Evolutionary conservation across 2,329 filamentous ascomycete genomes (phyloP).

Genomic region (Cyphellophora europaea): DNA sequence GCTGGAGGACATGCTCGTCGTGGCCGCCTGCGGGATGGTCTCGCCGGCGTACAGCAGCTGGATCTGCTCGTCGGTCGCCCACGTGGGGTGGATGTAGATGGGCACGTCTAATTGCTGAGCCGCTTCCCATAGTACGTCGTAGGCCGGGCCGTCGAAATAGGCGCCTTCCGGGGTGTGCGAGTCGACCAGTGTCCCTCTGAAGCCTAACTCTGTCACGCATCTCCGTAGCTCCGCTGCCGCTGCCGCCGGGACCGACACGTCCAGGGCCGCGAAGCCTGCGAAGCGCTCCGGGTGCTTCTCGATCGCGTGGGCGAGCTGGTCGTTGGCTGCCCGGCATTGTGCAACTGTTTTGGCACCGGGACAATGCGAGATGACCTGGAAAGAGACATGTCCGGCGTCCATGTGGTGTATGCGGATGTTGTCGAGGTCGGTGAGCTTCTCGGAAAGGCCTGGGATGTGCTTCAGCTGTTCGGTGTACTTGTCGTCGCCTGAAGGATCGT

Average conservation of each 20-base stretch:
- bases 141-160: conserved; percentile 36
- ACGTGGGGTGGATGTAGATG: conserved; percentile 43
- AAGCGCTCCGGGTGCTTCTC: conserved; percentile 26
- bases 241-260: conserved; percentile 27
- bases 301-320: conserved; percentile 20
- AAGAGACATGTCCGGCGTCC: conserved; percentile 11
- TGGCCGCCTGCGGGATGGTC: conserved; percentile 3
- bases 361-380: conserved; percentile 17
- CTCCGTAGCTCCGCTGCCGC: conserved; percentile 27
- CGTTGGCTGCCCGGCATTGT: conserved; percentile 13
- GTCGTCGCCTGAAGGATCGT: conserved; percentile 1
- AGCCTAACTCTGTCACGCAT: conserved; percentile 34
- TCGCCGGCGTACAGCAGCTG: conserved; percentile 30
- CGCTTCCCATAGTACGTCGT: conserved; percentile 33
- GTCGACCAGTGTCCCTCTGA: conserved; percentile 41
- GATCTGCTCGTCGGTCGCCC: conserved; percentile 28
- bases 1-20: conserved; percentile 7
- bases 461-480: conserved; percentile 13
- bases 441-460: conserved; percentile 9
- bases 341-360: conserved; percentile 12
- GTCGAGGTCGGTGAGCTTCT: conserved; percentile 12
- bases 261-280: conserved; percentile 34
- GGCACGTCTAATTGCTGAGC: conserved; percentile 39
- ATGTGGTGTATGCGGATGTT: conserved; percentile 13
- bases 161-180: conserved; percentile 23